Percentiles rank a stretch among this genome's conserved stretches.
Conservation (phyloP, 2,329 filamentous ascomycete species). For the Xylariaceae sp. region DNA sequence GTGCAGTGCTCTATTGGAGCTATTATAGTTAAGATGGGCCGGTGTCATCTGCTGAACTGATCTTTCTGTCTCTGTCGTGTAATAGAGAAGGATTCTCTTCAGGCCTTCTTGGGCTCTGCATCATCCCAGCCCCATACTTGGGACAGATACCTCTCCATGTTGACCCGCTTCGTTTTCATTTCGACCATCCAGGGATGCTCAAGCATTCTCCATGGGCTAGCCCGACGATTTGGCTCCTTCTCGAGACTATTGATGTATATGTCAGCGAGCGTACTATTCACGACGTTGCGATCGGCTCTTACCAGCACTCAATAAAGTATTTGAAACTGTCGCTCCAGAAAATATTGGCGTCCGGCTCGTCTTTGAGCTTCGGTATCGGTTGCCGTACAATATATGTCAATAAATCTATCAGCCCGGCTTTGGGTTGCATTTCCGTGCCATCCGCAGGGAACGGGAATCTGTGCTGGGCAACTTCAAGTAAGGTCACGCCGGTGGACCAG, state of each 20-base stretch:
- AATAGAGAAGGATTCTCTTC: too few relatives aligned
- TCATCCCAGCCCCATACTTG: conserved; percentile 98
- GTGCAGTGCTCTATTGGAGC: too few relatives aligned
- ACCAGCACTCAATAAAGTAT: conserved; percentile 99
- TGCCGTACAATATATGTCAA: conserved; percentile 97
- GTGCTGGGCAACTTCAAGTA: conserved; percentile 99
- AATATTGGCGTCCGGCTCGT: conserved; percentile 84
- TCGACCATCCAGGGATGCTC: conserved; percentile 99
- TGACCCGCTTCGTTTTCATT: conserved; percentile 93
- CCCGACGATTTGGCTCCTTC: conserved; percentile 81
- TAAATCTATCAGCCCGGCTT: conserved; percentile 88
- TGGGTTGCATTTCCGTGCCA: conserved; percentile 90
- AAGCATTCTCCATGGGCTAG: conserved; percentile 96
- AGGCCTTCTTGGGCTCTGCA: conserved; percentile 16
- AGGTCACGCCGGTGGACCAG: conserved; percentile 93
- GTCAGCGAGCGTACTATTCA: conserved; percentile 3
- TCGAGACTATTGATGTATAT: conserved; percentile 62
- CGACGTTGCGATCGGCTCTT: conserved; percentile 37
- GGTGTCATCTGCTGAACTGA: too few relatives aligned
- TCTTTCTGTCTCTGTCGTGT: too few relatives aligned
- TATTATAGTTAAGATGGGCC: too few relatives aligned
- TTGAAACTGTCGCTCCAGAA: conserved; percentile 98
- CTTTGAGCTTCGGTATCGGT: conserved; percentile 90
- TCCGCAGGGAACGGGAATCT: conserved; percentile 97
- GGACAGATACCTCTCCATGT: conserved; percentile 90